phyloP scores from a whole-genome alignment of 148 eudicot species.

The Rheum nobile region DNA sequence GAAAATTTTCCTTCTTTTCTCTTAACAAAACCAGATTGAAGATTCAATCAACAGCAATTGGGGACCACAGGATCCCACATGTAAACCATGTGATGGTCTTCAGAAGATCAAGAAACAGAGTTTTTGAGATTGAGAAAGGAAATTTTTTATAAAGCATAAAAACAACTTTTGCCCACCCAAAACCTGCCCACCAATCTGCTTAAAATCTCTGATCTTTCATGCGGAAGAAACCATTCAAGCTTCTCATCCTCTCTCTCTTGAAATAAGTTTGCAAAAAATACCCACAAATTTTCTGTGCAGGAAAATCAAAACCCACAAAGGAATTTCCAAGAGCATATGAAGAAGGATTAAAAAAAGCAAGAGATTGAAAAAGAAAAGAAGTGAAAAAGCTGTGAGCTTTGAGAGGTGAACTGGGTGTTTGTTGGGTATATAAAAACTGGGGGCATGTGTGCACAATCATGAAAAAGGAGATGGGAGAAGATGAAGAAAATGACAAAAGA shows the following conservation, averaged over 20 bases:
- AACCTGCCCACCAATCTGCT: neutral
- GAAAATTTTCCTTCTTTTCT: neutral
- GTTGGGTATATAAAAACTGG: neutral
- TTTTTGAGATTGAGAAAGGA: neutral
- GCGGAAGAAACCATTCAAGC: neutral
- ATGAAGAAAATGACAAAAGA: slow-evolving; percentile 1
- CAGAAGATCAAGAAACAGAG: neutral
- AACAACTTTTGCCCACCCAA: neutral
- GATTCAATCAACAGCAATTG: neutral
- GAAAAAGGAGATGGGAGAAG: neutral
- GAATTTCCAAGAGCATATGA: neutral
- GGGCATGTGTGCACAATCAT: slow-evolving; percentile 2
- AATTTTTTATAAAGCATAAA: neutral
- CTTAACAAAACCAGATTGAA: neutral
- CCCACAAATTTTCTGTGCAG: neutral
- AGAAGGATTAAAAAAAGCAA: neutral
- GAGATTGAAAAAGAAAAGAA: neutral
- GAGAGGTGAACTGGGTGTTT: neutral
- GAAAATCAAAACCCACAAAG: neutral
- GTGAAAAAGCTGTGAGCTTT: neutral
- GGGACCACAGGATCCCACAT: slow-evolving; percentile 6
- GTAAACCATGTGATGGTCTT: slow-evolving; percentile 7
- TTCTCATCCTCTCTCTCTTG: neutral
- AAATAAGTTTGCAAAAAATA: neutral
- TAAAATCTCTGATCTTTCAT: neutral